Evolutionary conservation across 1,284 basidiomycete genomes (phyloP), one percentile per base, ranked within the genome.

Genomic region (Ganoderma sinense): DNA sequence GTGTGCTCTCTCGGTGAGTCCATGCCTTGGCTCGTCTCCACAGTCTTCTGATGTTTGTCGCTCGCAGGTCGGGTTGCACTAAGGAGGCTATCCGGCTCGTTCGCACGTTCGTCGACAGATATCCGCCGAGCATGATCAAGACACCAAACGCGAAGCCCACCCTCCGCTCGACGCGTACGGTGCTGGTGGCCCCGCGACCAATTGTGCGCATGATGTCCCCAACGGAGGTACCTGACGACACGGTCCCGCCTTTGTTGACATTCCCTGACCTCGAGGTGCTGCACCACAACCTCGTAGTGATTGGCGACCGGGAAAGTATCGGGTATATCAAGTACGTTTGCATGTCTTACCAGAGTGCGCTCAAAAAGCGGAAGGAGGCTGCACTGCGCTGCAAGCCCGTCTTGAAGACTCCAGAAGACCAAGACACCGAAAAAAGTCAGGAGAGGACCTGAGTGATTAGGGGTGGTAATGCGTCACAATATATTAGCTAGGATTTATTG

Each of bases 231-330:
- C 86, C 87, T 1, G 93, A 94, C 74, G 91, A 93, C 72, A 78
- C 83, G 18, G 89, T 94, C 1, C 91, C 93, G 4, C 92, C 93
- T 0, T 75, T 93, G 23, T 75, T 94, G 31, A 85, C 86, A 14
- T 93, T 93, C 75, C 73, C 79, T 5, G 92, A 94, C 74, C 71
- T 94, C 29, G 91, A 93, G 72, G 67, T 89, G 20, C 80, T 94
- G 58, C 92, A 94, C 75, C 85, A 91, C 68, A 84, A 89, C 43
- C 79, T 93, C 43, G 87, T 89, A 7, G 84, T 83, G 4, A 79
- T 77, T 1, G 82, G 81, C 26, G 79, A 83, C 58, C 55, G 40
- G 53, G 53, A 51, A 26, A 87, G 87, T 20, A 81, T 94, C 48
- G 84, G 80, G 16, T 93, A 89, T 75, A 68, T 94, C 53, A 92